A percentile compares a stretch with the other conserved stretches of the same genome.
Evolutionary conservation across 2,329 filamentous ascomycete species (phyloP).

Genomic region (Aspergillus persii): DNA sequence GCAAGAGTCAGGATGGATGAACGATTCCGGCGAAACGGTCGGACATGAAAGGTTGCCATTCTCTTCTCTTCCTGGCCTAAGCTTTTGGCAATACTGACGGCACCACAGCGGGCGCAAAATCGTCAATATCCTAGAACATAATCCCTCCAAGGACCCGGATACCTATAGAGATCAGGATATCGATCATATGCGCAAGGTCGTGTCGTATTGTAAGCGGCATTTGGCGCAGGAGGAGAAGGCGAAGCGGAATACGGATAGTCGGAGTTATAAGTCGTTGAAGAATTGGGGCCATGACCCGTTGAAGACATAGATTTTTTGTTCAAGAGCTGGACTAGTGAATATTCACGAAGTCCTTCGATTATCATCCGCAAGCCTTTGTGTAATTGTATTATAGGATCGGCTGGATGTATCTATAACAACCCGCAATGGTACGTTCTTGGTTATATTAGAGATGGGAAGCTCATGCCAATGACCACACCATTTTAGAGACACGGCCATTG

Average conservation of each 20-base stretch:
- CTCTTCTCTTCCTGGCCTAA: too few species aligned
- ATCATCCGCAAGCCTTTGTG: too few species aligned
- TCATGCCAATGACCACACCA: not conserved
- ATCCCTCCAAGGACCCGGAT: conserved; percentile 56
- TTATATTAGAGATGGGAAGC: not conserved
- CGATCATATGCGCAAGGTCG: conserved; percentile 62
- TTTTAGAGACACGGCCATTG: too few species aligned
- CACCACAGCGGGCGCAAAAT: conserved; percentile 59
- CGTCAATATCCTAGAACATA: conserved; percentile 61
- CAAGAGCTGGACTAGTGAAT: not conserved
- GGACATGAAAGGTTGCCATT: conserved; percentile 56
- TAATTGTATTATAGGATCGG: not conserved
- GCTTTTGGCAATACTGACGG: not conserved
- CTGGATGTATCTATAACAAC: too few species aligned
- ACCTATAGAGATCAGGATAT: conserved; percentile 59
- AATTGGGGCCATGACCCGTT: conserved; percentile 60
- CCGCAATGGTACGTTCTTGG: not conserved
- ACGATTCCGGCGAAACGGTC: conserved; percentile 61
- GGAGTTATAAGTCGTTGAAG: conserved; percentile 59
- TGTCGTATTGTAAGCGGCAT: conserved; percentile 65
- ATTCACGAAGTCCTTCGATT: too few species aligned
- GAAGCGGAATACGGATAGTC: conserved; percentile 56
- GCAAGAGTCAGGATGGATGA: conserved; percentile 58
- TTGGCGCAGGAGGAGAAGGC: conserved; percentile 61
- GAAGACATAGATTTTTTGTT: conserved; percentile 32